Evolutionary conservation across 208 protist species (phyloP).

Genomic region (Trypanosoma boissoni): DNA sequence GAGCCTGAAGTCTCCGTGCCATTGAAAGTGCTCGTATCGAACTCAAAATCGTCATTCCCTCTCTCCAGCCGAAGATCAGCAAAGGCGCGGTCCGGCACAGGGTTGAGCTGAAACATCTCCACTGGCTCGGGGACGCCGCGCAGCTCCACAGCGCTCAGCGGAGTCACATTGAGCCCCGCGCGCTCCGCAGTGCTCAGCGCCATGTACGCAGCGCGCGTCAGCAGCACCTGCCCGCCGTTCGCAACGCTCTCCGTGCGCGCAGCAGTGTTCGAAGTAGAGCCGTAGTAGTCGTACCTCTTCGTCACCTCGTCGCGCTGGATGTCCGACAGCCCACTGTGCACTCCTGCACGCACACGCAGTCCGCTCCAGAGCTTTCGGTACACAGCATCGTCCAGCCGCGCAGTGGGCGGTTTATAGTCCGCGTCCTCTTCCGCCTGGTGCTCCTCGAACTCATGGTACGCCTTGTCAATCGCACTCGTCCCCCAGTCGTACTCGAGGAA

Average conservation of each 20-base stretch:
- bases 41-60: not conserved
- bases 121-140: not conserved
- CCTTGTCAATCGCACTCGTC: not conserved
- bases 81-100: not conserved
- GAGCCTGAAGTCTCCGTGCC: too few species aligned
- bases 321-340: not conserved
- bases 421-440: not conserved
- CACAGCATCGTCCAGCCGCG: not conserved
- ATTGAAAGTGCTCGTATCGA: too few species aligned
- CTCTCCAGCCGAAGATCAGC: not conserved
- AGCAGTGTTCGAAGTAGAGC: not conserved
- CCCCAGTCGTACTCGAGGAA: not conserved
- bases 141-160: not conserved
- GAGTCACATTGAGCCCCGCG: not conserved
- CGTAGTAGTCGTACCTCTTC: not conserved
- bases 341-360: not conserved
- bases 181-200: not conserved
- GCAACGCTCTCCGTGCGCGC: not conserved
- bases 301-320: not conserved
- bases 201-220: not conserved
- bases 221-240: not conserved
- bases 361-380: not conserved
- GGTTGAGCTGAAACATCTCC: not conserved
- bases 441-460: not conserved
- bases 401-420: not conserved